Evolutionary conservation across 1,284 basidiomycete species (phyloP), one percentile per base, ranked within the genome.

Genomic region (Naganishia liquefaciens): DNA sequence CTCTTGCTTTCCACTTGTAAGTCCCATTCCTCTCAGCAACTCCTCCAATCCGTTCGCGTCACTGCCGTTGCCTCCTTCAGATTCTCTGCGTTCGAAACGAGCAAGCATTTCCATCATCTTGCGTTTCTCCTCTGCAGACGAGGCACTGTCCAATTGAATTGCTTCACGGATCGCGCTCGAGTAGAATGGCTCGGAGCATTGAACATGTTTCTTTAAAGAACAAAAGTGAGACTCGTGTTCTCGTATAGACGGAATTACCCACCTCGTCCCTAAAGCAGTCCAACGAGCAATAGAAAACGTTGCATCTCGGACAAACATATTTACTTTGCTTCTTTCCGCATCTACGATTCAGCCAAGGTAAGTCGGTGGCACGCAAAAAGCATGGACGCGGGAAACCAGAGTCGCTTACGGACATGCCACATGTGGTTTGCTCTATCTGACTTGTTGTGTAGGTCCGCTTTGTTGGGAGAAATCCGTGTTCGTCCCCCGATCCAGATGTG

Each of bases 111-210:
- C 75, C 58, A 79, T 68, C 77, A 79, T 79, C 55, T 65, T 63
- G 21, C 70, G 71, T 68, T 77, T 77, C 66, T 79, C 76, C 23
- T 74, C 74, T 9, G 66, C 15, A 3, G 70, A 74, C 1, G 71
- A 73, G 11, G 68, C 58, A 0, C 74, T 73, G 62, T 77, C 74
- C 0, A 71, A 64, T 5, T 72, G 68, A 37, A 79, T 77, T 25
- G 68, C 64, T 10, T 74, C 70, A 39, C 73, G 60, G 13, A 79
- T 71, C 1, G 76, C 75, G 3, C 72, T 54, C 30, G 70, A 70
- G 70, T 79, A 79, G 68, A 79, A 79, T 52, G 76, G 74, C 62
- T 79, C 78, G 1, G 76, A 78, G 67, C 78, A 79, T 71, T 79
- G 78, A 0, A 71, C 66, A 60, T 79, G 78, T 27, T 62, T 53